Evolutionary conservation across 495 filamentous ascomycete genomes (phyloP).

Genomic region (Aspergillus indologenus): DNA sequence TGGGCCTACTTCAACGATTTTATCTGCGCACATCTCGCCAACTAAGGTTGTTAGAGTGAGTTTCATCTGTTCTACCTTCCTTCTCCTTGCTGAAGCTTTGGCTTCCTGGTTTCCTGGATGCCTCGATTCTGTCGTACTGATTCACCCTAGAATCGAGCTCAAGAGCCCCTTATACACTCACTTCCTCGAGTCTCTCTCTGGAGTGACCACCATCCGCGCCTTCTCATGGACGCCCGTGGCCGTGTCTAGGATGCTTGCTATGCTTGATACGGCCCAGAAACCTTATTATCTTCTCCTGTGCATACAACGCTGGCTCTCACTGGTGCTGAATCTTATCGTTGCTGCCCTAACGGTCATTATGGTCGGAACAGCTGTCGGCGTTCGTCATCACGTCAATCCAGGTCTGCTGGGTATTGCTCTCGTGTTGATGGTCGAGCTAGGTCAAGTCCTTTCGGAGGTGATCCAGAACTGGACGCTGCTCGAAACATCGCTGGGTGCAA

Average conservation of each 20-base stretch:
- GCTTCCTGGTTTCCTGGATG: too few species aligned
- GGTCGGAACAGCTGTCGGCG: slow-evolving; percentile 17
- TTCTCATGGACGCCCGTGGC: slow-evolving; percentile 33
- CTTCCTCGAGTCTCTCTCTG: slow-evolving; percentile 39
- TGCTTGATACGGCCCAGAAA: slow-evolving; percentile 26
- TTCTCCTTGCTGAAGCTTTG: too few species aligned
- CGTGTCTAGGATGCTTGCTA: slow-evolving; percentile 15
- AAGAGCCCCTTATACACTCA: slow-evolving; percentile 42
- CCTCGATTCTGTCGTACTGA: too few species aligned
- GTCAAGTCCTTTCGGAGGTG: slow-evolving; percentile 16
- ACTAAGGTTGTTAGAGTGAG: slow-evolving; percentile 67
- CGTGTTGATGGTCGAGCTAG: slow-evolving; percentile 26
- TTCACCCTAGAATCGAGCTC: slow-evolving; percentile 23
- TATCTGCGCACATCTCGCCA: slow-evolving; percentile 83
- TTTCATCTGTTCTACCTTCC: slow-evolving; percentile 12
- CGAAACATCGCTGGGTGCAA: slow-evolving; percentile 30
- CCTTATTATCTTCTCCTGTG: slow-evolving; percentile 43
- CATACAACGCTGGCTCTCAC: slow-evolving; percentile 39
- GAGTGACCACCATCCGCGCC: slow-evolving; percentile 40
- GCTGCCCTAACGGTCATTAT: slow-evolving; percentile 26
- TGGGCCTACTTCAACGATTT: slow-evolving; percentile 68
- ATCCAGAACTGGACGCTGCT: slow-evolving; percentile 27
- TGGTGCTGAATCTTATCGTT: slow-evolving; percentile 27
- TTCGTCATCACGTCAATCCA: slow-evolving; percentile 17
- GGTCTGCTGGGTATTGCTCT: slow-evolving; percentile 33